Evolutionary conservation across 2,329 filamentous ascomycete species (phyloP).

Genomic region (Cladosporium velox): DNA sequence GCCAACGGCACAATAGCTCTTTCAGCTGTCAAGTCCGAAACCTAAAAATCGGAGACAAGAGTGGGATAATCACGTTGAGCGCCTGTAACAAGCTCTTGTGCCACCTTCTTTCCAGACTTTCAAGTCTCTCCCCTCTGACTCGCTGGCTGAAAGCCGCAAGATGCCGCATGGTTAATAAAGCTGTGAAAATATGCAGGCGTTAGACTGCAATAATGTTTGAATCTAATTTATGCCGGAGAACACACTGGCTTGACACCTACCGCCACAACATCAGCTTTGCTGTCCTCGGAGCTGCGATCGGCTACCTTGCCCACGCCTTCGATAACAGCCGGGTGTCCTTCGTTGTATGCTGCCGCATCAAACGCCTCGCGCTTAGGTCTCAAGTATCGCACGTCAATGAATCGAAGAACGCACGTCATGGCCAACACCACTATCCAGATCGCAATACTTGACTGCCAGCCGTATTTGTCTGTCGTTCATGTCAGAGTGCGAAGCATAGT

Average conservation of each 20-base stretch:
- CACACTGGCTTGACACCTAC: constrained; percentile 6
- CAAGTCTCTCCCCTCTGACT: background rate
- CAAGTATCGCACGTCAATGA: constrained; percentile 49
- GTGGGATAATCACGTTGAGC: background rate
- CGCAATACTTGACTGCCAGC: constrained; percentile 52
- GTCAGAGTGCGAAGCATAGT: background rate
- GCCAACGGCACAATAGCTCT: background rate
- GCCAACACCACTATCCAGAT: constrained; percentile 49
- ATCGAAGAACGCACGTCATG: constrained; percentile 48
- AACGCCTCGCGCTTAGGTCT: constrained; percentile 29
- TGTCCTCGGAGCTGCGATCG: constrained; percentile 4
- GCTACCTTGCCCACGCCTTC: constrained; percentile 5
- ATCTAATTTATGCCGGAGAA: constrained; percentile 2
- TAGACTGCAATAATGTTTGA: background rate
- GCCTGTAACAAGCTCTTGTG: background rate
- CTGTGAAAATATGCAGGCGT: background rate
- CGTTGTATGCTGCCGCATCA: constrained; percentile 22
- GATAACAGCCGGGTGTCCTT: constrained; percentile 6
- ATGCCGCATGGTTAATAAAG: background rate
- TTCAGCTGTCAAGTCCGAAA: background rate
- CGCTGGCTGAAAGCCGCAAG: background rate
- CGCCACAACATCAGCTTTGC: constrained; percentile 3
- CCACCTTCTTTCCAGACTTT: background rate
- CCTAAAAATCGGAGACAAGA: background rate
- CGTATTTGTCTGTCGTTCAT: constrained; percentile 42